phyloP scores from a whole-genome alignment of 1,284 basidiomycete species.

The Ceratobasidium papillatum region DNA sequence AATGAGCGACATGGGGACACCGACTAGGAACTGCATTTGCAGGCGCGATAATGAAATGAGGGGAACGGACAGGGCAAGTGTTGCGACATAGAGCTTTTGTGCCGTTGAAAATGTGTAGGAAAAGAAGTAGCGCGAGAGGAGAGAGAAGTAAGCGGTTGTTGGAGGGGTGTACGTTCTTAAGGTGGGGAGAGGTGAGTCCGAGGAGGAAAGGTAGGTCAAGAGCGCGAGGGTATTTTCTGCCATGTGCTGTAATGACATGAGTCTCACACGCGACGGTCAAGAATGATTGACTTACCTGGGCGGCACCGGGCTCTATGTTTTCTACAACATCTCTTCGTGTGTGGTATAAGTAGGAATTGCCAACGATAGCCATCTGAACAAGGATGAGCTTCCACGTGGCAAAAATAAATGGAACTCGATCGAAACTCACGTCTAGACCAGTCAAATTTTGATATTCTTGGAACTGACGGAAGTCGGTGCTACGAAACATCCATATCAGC shows the following conservation, averaged over 20 bases:
- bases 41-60: slow-evolving; percentile 52
- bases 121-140: slow-evolving; percentile 73
- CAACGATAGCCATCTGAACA: slow-evolving; percentile 87
- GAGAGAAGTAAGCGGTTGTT: slow-evolving; percentile 78
- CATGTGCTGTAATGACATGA: slow-evolving; percentile 73
- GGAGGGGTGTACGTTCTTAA: slow-evolving; percentile 64
- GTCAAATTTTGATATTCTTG: slow-evolving; percentile 89
- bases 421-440: slow-evolving; percentile 75
- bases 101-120: slow-evolving; percentile 76
- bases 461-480: slow-evolving; percentile 95
- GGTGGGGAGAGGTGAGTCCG: slow-evolving; percentile 68
- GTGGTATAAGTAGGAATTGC: slow-evolving; percentile 93
- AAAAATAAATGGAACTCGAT: neutral
- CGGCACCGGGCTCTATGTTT: slow-evolving; percentile 82
- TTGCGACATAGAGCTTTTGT: slow-evolving; percentile 69
- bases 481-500: slow-evolving; percentile 52
- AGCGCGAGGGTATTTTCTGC: slow-evolving; percentile 89
- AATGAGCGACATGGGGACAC: slow-evolving; percentile 60
- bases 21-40: slow-evolving; percentile 50
- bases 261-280: neutral
- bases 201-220: slow-evolving; percentile 78
- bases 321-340: slow-evolving; percentile 86
- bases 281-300: slow-evolving; percentile 58
- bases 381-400: neutral
- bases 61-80: slow-evolving; percentile 56